Evolutionary conservation across 2,329 filamentous ascomycete genomes (phyloP).

Genomic region (Exophiala dermatitidis): DNA sequence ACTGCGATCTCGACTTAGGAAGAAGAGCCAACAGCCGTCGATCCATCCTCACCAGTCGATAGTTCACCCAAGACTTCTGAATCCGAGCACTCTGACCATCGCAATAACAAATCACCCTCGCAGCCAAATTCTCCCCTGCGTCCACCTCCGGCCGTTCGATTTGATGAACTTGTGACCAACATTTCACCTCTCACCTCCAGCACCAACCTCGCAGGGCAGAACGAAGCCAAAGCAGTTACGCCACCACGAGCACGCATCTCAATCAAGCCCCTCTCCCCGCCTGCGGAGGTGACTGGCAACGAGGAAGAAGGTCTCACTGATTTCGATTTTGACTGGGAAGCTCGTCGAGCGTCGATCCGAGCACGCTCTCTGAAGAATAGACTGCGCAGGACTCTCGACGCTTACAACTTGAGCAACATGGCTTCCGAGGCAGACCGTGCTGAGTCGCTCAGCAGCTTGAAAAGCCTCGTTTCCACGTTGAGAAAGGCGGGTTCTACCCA

Average conservation of each 20-base stretch:
- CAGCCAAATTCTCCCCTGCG: not conserved
- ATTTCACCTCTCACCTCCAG: not conserved
- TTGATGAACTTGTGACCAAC: conserved; percentile 1
- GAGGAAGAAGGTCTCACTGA: not conserved
- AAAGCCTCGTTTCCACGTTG: conserved; percentile 8
- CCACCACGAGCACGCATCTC: conserved; percentile 1
- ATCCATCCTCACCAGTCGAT: not conserved
- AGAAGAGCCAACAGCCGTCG: not conserved
- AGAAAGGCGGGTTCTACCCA: conserved; percentile 8
- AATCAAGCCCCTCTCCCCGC: not conserved
- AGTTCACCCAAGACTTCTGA: not conserved
- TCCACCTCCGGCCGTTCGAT: not conserved
- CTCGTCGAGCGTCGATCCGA: not conserved
- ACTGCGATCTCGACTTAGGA: not conserved
- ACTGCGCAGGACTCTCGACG: not conserved
- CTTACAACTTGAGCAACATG: not conserved
- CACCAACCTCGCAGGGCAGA: not conserved
- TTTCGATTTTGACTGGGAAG: conserved; percentile 1
- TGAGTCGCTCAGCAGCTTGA: conserved; percentile 9
- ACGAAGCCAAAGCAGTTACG: not conserved
- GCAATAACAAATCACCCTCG: not conserved
- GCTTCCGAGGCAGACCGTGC: not conserved
- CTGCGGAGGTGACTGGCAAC: not conserved
- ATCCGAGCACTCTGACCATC: not conserved
- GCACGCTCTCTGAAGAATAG: conserved; percentile 1